Percentiles rank a stretch among this genome's conserved stretches.
phyloP scores from a whole-genome alignment of 352 stramenopile species.

The Proteromonas lacertae region DNA sequence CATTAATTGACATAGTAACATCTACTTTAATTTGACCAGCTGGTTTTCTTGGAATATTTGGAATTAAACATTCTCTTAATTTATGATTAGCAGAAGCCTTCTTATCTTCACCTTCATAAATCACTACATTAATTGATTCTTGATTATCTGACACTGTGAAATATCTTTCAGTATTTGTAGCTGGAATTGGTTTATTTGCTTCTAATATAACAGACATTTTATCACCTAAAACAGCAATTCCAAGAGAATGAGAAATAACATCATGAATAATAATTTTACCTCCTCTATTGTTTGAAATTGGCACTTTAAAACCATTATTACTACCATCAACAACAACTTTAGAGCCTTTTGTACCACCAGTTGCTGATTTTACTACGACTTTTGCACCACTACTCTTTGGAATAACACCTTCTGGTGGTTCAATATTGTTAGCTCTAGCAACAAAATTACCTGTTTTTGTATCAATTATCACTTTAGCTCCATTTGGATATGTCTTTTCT shows the following conservation, averaged over 20 bases:
- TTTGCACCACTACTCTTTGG: too few relatives aligned
- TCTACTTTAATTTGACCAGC: slow-evolving; percentile 39
- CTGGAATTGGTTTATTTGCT: slow-evolving; percentile 23
- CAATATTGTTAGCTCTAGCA: too few relatives aligned
- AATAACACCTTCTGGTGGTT: too few relatives aligned
- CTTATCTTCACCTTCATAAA: slow-evolving; percentile 27
- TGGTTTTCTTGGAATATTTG: slow-evolving; percentile 34
- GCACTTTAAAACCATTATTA: too few relatives aligned
- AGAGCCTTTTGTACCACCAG: too few relatives aligned
- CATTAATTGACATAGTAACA: slow-evolving; percentile 50
- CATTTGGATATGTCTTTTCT: too few relatives aligned
- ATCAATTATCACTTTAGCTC: too few relatives aligned
- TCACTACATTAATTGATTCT: slow-evolving; percentile 24
- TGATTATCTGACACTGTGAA: slow-evolving; percentile 30
- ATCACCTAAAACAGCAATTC: slow-evolving; percentile 22
- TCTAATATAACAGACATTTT: slow-evolving; percentile 25
- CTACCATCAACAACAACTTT: too few relatives aligned
- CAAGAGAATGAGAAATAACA: slow-evolving; percentile 23
- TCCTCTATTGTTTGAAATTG: too few relatives aligned
- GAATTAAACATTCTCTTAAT: slow-evolving; percentile 53
- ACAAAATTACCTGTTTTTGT: too few relatives aligned
- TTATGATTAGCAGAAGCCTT: slow-evolving; percentile 58
- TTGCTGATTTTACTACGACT: too few relatives aligned
- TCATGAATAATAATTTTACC: too few relatives aligned
- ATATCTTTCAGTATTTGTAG: slow-evolving; percentile 20